Evolutionary conservation across 768 basidiomycete genomes (phyloP), one percentile per base, ranked within the genome.

Genomic region (Suillus subaureus): DNA sequence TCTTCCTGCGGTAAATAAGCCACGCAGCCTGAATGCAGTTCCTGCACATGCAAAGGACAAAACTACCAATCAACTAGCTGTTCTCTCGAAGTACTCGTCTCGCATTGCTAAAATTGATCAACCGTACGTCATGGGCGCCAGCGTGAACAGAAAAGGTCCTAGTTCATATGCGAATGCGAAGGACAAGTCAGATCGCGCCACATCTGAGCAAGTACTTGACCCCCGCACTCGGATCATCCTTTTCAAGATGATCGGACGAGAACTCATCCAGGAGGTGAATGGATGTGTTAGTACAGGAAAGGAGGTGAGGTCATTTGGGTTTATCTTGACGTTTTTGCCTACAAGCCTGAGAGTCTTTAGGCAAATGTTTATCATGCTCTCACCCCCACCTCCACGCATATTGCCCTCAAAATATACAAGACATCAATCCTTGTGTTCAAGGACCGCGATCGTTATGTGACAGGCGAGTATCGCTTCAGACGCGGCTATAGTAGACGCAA

Each of bases 241-340:
- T 58, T 94, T 95, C 81, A 97, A 97, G 80, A 95, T 99, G 92
- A 93, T 97, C 63, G 93, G 94, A 5, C 83, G 96, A 61, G 96
- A 89, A 0, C 73, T 99, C 18, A 86, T 99, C 16, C 87, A 91
- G 62, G 91, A 94, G 75, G 89, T 99, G 55, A 97, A 98, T 69
- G 95, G 96, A 2, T 99, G 97, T 78, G 89, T 99, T 51, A 96
- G 93, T 72, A 98, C 97, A 0, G 97, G 97, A 35, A 99, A 99
- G 84, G 97, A 99, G 86, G 96, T 93, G 63, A 23, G 84, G 69
- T 9, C 2, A 35, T 64, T 31, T 66, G 60, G 60, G 61, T 37
- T 64, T 43, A 15, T 57, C 65, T 66, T 42, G n/a, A 42, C n/a
- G 67, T 67, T 69, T 62, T 43, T 60, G 6, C 40, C 33, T 61